Evolutionary conservation across 345 rosid species (phyloP).

Genomic region (Pugionium cornutum): DNA sequence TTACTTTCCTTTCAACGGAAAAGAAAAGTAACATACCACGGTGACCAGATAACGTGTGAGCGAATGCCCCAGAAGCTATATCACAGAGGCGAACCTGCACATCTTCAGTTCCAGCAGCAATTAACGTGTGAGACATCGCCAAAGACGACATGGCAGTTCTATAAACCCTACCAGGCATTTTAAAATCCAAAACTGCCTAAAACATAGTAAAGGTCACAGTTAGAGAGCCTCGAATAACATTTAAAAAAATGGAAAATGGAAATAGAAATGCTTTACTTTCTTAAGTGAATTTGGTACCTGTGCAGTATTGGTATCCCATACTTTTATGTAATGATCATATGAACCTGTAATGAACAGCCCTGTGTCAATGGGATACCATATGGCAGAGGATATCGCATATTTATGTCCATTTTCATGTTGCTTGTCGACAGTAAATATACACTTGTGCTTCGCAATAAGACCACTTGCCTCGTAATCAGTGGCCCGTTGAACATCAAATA

Average conservation of each 20-base stretch:
- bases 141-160: slow-evolving; percentile 85
- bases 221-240: background rate
- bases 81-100: slow-evolving; percentile 97
- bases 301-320: slow-evolving; percentile 91
- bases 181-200: slow-evolving; percentile 78
- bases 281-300: slow-evolving; percentile 47
- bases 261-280: background rate
- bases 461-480: slow-evolving; percentile 65
- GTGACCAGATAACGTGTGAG: slow-evolving; percentile 94
- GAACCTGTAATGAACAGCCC: slow-evolving; percentile 92
- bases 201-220: slow-evolving; percentile 12
- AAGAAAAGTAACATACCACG: slow-evolving; percentile 57
- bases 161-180: slow-evolving; percentile 96
- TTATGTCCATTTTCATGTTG: slow-evolving; percentile 76
- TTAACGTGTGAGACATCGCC: slow-evolving; percentile 83
- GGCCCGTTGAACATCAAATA: slow-evolving; percentile 71
- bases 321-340: slow-evolving; percentile 72
- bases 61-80: slow-evolving; percentile 84
- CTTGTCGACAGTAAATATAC: slow-evolving; percentile 68
- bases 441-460: slow-evolving; percentile 71
- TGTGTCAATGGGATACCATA: slow-evolving; percentile 95
- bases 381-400: slow-evolving; percentile 73
- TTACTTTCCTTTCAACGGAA: background rate
- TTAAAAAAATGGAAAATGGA: background rate
- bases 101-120: slow-evolving; percentile 94